These are phyloP conservation scores for Xanthoparmelia taractica DNA, from an alignment of 495 filamentous ascomycete species.

Conservation along the genomic window DNA sequence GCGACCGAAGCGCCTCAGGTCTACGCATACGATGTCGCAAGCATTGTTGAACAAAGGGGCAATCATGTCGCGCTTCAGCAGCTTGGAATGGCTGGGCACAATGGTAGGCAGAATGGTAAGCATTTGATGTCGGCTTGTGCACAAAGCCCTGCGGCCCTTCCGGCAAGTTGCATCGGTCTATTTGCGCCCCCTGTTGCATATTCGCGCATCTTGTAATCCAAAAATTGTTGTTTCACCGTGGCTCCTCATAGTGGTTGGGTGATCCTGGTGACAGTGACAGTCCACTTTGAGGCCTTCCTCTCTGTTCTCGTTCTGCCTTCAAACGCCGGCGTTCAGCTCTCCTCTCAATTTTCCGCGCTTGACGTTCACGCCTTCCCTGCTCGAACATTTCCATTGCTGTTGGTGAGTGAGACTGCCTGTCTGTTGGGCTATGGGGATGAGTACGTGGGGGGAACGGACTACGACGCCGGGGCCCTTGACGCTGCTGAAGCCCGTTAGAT, in stretches of 20 bases:
- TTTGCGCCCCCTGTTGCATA: neutral
- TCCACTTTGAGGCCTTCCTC: neutral
- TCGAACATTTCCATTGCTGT: neutral
- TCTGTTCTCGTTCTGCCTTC: conserved; percentile 14
- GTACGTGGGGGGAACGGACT: conserved; percentile 3
- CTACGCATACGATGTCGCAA: neutral
- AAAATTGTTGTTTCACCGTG: neutral
- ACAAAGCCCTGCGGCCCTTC: neutral
- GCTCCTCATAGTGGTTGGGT: neutral
- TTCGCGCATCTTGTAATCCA: neutral
- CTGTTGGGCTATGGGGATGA: conserved; percentile 3
- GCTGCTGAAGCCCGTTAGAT: conserved; percentile 3
- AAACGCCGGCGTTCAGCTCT: conserved; percentile 14
- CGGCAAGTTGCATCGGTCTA: neutral
- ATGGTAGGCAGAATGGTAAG: neutral
- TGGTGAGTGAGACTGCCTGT: conserved; percentile 10
- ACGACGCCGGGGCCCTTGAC: neutral
- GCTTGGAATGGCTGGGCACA: neutral
- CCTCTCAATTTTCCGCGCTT: conserved; percentile 12
- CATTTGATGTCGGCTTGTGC: neutral
- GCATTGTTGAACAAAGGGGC: neutral
- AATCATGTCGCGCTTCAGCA: neutral
- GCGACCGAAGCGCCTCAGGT: no score
- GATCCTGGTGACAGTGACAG: neutral
- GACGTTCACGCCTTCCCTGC: conserved; percentile 11